Evolutionary conservation across 495 filamentous ascomycete genomes (phyloP).

Genomic region (Cairneyella variabilis): DNA sequence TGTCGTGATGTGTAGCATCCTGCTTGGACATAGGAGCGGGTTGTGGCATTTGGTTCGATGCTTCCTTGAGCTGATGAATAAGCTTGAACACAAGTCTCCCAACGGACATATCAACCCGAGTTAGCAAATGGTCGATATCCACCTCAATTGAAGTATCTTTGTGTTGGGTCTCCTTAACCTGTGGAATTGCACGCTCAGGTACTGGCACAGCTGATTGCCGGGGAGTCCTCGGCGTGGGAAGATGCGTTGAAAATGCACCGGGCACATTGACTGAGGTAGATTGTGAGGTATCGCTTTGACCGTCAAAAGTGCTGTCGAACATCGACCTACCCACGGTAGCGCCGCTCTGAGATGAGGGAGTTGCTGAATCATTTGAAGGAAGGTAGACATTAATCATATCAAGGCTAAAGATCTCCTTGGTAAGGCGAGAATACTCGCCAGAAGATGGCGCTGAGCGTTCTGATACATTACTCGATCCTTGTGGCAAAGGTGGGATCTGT

Average conservation of each 20-base stretch:
- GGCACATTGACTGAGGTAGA: constrained; percentile 47
- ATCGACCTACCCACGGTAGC: background rate
- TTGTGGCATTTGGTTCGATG: constrained; percentile 1
- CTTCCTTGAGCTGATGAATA: constrained; percentile 35
- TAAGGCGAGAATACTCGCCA: constrained; percentile 22
- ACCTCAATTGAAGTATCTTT: constrained; percentile 45
- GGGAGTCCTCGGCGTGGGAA: constrained; percentile 8
- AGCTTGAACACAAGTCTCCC: constrained; percentile 64
- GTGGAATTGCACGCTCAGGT: background rate
- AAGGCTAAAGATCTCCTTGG: constrained; percentile 31
- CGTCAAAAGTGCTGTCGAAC: constrained; percentile 23
- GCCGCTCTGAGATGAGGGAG: background rate
- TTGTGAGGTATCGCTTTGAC: constrained; percentile 20
- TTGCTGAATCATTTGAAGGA: constrained; percentile 15
- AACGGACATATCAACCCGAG: constrained; percentile 65
- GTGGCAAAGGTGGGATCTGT: constrained; percentile 18
- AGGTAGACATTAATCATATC: constrained; percentile 30
- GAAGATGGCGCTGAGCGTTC: constrained; percentile 23
- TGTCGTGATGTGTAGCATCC: constrained; percentile 21
- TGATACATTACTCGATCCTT: constrained; percentile 22
- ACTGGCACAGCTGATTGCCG: background rate
- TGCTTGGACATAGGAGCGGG: constrained; percentile 4
- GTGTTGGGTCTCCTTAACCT: background rate
- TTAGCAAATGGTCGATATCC: constrained; percentile 48
- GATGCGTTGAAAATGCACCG: constrained; percentile 48